phyloP scores from a whole-genome alignment of 1,139 yeast species.

The Saccharomyces hybrid region DNA sequence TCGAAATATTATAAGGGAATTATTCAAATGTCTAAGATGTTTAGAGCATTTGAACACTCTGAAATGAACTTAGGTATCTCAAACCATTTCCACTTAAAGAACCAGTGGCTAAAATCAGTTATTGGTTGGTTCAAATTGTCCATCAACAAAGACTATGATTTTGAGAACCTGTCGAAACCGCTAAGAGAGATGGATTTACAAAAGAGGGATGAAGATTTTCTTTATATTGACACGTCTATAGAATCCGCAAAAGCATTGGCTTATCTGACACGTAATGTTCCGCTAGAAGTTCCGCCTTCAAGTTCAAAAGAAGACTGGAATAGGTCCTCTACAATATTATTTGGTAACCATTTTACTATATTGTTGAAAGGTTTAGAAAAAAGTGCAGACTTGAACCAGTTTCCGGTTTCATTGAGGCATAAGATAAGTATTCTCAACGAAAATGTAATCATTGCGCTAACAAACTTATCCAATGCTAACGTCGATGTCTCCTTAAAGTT shows the following conservation, averaged over 20 bases:
- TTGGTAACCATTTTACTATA: slow-evolving; percentile 65
- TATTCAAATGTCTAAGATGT: slow-evolving; percentile 52
- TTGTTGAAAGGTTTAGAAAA: slow-evolving; percentile 66
- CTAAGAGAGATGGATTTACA: slow-evolving; percentile 28
- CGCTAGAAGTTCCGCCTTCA: slow-evolving; percentile 58
- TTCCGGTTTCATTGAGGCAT: slow-evolving; percentile 38
- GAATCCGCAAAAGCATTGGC: slow-evolving; percentile 57
- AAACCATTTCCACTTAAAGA: slow-evolving; percentile 56
- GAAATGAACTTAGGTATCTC: slow-evolving; percentile 37
- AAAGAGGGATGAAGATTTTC: slow-evolving; percentile 44
- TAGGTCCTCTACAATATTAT: slow-evolving; percentile 55
- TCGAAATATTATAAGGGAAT: slow-evolving; percentile 43
- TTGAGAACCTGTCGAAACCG: slow-evolving; percentile 29
- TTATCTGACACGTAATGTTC: slow-evolving; percentile 45
- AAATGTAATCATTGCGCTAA: slow-evolving; percentile 59
- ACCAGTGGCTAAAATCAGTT: slow-evolving; percentile 50
- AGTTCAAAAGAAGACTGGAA: slow-evolving; percentile 48
- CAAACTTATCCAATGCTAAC: slow-evolving; percentile 66
- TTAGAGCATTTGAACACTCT: slow-evolving; percentile 44
- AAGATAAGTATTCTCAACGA: slow-evolving; percentile 55
- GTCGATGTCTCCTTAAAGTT: slow-evolving; percentile 71
- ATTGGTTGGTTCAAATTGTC: slow-evolving; percentile 67
- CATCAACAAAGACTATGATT: slow-evolving; percentile 30
- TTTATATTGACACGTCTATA: slow-evolving; percentile 57
- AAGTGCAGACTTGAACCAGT: slow-evolving; percentile 35